Base-by-base conservation (phyloP, 495 filamentous ascomycete genomes). In the Tetracladium setigerum region DNA sequence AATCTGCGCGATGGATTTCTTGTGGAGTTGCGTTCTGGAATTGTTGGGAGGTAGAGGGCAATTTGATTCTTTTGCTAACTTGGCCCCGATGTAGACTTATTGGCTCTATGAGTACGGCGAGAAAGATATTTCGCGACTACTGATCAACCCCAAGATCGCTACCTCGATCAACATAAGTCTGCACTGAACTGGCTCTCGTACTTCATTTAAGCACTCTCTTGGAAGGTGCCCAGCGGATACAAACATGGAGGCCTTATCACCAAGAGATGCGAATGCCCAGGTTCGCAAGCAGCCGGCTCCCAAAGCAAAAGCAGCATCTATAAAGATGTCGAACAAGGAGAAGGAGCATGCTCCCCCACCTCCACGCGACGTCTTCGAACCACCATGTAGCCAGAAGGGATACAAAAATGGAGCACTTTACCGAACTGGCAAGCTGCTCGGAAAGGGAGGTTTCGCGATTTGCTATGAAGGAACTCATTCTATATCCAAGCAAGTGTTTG, bases 391-490 rank as follows among this genome's bases (percentile, higher is more conserved):
- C 45, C 64, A 80, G 45, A 76, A 79, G 33, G 22, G 22, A 27
- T 27, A 27, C 7, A 74, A 76, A 55, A 73, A 84, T 66, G 82
- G 84, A 42, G 82, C 87, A 49, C 73, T 78, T 42, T 98, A 95
- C 69, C 75, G 79, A 33, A 85, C 89, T 6, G 92, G 91, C n/a
- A 74, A 70, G 34, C 79, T 86, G 44, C 69, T 98, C 36, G 92
- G 92, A 0, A 95, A 92, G 67, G 92, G 92, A 37, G 92, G 92
- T 0, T 98, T 98, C 61, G 92, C 92, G 15, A 84, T 95, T 22
- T 96, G 92, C 63, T 92, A 81, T 48, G 76, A 80, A 43, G 92
- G 87, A 2, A 78, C 83, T 46, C 62, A 87, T 35, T 64, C 74
- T 17, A 76, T 78, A 6, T 79, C 77, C 38, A 76, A 71, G 49